phyloP scores from a whole-genome alignment of 768 basidiomycete species.

The Calocera cornea region DNA sequence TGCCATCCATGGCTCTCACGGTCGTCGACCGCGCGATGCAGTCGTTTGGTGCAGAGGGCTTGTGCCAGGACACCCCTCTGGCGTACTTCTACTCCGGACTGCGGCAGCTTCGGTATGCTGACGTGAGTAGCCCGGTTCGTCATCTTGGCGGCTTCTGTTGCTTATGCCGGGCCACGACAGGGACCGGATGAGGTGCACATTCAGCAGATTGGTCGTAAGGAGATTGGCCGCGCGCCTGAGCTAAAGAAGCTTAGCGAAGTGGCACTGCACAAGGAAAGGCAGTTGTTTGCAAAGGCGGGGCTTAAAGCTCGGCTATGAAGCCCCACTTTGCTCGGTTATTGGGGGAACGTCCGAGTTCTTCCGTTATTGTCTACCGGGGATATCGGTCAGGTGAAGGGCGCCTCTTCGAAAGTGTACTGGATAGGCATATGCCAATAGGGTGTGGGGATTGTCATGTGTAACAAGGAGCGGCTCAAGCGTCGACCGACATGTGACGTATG shows the following conservation, averaged over 20 bases:
- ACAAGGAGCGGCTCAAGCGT: neutral
- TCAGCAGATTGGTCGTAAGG: constrained; percentile 84
- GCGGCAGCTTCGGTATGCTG: constrained; percentile 77
- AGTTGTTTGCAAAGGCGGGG: constrained; percentile 21
- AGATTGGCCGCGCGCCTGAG: constrained; percentile 61
- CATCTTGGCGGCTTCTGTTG: neutral
- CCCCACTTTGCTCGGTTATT: neutral
- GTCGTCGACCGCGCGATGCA: constrained; percentile 96
- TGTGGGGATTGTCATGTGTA: neutral
- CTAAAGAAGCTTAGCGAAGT: constrained; percentile 44
- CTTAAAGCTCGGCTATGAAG: constrained; percentile 10
- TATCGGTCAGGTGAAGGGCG: neutral
- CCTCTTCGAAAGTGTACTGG: neutral
- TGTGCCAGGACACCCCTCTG: constrained; percentile 78
- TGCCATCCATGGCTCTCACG: constrained; percentile 75
- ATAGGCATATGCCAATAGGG: neutral
- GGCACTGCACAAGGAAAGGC: constrained; percentile 47
- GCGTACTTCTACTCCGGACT: constrained; percentile 65
- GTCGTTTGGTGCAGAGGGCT: constrained; percentile 88
- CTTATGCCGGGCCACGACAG: constrained; percentile 25
- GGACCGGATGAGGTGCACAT: constrained; percentile 70
- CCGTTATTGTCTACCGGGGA: neutral
- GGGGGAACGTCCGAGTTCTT: neutral
- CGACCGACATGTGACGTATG: constrained; percentile 1
- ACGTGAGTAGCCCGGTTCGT: constrained; percentile 37